These are phyloP conservation scores for Amanita muscaria DNA, from an alignment of 768 basidiomycete genomes.

Conservation along the genomic window DNA sequence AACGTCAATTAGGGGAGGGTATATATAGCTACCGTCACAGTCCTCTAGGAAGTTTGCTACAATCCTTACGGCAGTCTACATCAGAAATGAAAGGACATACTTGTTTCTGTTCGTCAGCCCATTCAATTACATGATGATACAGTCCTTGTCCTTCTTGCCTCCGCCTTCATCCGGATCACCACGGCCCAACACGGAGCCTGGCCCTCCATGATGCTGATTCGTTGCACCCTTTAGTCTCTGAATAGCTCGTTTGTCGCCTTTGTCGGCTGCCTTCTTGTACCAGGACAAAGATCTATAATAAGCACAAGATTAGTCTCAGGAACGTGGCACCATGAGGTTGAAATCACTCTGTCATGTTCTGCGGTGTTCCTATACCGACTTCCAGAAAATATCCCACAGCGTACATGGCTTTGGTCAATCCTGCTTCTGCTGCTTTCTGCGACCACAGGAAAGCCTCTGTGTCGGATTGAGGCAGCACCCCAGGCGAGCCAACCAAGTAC, in stretches of 20 bases:
- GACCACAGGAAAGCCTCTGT: constrained; percentile 99
- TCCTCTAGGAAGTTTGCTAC: no score
- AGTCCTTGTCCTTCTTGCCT: constrained; percentile 55
- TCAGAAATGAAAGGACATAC: no score
- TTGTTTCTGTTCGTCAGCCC: no score
- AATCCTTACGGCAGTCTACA: no score
- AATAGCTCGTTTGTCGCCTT: constrained; percentile 87
- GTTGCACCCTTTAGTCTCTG: constrained; percentile 68
- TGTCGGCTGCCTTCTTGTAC: constrained; percentile 87
- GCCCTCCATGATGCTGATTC: constrained; percentile 48
- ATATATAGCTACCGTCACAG: no score
- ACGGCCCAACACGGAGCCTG: constrained; percentile 54
- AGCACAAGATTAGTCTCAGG: constrained; percentile 5
- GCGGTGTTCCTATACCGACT: constrained; percentile 79
- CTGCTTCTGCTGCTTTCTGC: constrained; percentile 87
- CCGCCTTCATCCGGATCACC: constrained; percentile 33
- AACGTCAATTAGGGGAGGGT: no score
- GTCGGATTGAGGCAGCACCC: constrained; percentile 95
- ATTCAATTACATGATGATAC: constrained; percentile 85
- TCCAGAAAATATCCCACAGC: constrained; percentile 97
- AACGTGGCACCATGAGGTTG: constrained; percentile 9
- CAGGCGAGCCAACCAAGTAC: constrained; percentile 98
- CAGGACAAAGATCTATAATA: constrained; percentile 54
- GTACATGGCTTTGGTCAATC: constrained; percentile 93
- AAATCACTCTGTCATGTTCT: constrained; percentile 59